These are phyloP conservation scores for Yarrowia yakushimensis DNA, from an alignment of 805 yeast genomes.

Conservation along the genomic window DNA sequence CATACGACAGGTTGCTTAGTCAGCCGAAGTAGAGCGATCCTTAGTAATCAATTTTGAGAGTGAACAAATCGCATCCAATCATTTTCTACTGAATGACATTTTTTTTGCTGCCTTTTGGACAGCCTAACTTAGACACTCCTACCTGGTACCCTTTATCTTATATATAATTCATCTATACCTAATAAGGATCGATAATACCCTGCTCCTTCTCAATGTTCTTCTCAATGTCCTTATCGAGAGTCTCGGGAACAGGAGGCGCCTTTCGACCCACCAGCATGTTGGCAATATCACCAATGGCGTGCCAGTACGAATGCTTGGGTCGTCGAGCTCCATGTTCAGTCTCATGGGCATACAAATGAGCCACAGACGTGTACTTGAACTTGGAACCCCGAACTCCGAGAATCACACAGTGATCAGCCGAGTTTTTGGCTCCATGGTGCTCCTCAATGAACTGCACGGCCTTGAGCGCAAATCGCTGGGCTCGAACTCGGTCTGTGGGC, in stretches of 20 bases:
- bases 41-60: no score
- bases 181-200: neutral
- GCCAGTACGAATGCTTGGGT: constrained; percentile 89
- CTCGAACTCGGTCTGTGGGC: constrained; percentile 87
- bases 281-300: constrained; percentile 65
- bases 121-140: no score
- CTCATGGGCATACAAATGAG: constrained; percentile 79
- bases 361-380: constrained; percentile 67
- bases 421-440: constrained; percentile 29
- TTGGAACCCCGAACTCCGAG: constrained; percentile 79
- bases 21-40: no score
- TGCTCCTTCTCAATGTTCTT: neutral
- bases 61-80: no score
- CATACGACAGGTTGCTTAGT: no score
- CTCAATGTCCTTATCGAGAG: neutral
- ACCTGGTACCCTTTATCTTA: no score
- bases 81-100: no score
- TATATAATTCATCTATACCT: no score
- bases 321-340: constrained; percentile 77
- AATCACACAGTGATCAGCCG: constrained; percentile 50
- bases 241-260: constrained; percentile 8
- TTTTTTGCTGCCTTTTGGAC: no score
- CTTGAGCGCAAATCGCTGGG: constrained; percentile 84
- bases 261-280: constrained; percentile 64
- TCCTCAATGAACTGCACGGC: constrained; percentile 86